Conservation (phyloP, 768 basidiomycete species). For the Mycena haematopus region DNA sequence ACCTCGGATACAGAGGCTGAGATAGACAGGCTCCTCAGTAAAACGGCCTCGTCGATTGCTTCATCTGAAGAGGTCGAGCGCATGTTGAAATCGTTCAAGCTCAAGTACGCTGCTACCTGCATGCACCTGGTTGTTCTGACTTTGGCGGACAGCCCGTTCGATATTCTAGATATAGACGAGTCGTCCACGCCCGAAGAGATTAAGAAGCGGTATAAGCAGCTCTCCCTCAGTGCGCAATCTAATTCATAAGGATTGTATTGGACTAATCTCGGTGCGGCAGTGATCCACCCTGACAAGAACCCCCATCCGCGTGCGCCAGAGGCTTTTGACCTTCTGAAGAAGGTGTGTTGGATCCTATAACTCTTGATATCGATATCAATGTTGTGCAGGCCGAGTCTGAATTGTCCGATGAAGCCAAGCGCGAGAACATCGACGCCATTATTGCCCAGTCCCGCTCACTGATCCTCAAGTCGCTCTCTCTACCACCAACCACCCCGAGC, state of each 20-base stretch:
- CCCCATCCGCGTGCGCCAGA: conserved; percentile 87
- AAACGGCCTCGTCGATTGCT: conserved; percentile 71
- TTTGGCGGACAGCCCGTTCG: conserved; percentile 75
- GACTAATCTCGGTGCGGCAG: conserved; percentile 43
- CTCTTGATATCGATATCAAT: not conserved
- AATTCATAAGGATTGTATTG: conserved; percentile 2
- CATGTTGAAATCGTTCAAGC: conserved; percentile 92
- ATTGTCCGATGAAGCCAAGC: conserved; percentile 76
- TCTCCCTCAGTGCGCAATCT: conserved; percentile 78
- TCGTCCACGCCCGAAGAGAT: conserved; percentile 78
- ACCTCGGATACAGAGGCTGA: conserved; percentile 53
- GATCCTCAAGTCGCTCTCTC: conserved; percentile 65
- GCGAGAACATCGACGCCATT: conserved; percentile 81
- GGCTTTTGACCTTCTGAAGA: conserved; percentile 93
- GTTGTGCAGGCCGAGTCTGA: conserved; percentile 78
- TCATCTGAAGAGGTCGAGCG: conserved; percentile 90
- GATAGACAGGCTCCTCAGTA: conserved; percentile 78
- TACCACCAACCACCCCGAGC: conserved; percentile 66
- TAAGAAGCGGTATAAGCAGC: conserved; percentile 86
- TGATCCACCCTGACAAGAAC: conserved; percentile 99
- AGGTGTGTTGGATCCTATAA: conserved; percentile 62
- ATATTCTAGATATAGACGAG: conserved; percentile 84
- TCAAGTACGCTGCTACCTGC: conserved; percentile 68
- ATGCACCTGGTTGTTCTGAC: conserved; percentile 16
- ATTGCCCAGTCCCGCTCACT: conserved; percentile 76